Conservation (phyloP, 441 rosid species). For the Gossypium davidsonii region DNA sequence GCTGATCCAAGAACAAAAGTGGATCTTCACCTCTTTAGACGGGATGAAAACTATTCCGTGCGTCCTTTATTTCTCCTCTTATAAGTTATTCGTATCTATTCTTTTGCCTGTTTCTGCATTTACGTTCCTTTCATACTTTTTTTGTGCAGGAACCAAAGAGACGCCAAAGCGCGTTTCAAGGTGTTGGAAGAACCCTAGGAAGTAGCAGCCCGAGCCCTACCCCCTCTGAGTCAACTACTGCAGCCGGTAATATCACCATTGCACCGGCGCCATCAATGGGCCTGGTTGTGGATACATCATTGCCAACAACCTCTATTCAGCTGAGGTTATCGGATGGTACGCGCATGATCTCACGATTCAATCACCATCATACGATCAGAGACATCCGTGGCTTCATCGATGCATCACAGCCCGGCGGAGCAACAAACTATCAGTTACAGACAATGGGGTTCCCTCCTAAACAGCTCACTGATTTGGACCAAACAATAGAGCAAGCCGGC, state of each 20-base stretch:
- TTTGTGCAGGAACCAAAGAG: slow-evolving; percentile 43
- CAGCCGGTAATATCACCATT: slow-evolving; percentile 23
- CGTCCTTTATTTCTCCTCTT: slow-evolving; percentile 16
- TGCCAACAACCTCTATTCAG: slow-evolving; percentile 52
- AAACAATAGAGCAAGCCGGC: slow-evolving; percentile 59
- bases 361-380: slow-evolving; percentile 47
- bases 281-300: slow-evolving; percentile 40
- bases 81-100: neutral
- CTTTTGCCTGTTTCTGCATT: neutral
- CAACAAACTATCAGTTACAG: slow-evolving; percentile 46
- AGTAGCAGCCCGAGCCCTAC: slow-evolving; percentile 21
- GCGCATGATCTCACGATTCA: slow-evolving; percentile 58
- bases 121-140: neutral
- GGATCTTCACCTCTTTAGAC: slow-evolving; percentile 45
- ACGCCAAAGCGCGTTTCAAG: slow-evolving; percentile 34
- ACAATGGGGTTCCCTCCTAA: slow-evolving; percentile 76
- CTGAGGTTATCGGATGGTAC: slow-evolving; percentile 66
- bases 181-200: slow-evolving; percentile 54
- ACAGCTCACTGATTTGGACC: slow-evolving; percentile 43
- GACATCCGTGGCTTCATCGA: slow-evolving; percentile 52
- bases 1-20: slow-evolving; percentile 37
- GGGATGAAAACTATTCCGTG: slow-evolving; percentile 52
- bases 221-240: slow-evolving; percentile 20
- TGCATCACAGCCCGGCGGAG: slow-evolving; percentile 52
- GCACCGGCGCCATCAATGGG: slow-evolving; percentile 44